Conservation (phyloP, 495 filamentous ascomycete species). For the Parathielavia appendiculata region DNA sequence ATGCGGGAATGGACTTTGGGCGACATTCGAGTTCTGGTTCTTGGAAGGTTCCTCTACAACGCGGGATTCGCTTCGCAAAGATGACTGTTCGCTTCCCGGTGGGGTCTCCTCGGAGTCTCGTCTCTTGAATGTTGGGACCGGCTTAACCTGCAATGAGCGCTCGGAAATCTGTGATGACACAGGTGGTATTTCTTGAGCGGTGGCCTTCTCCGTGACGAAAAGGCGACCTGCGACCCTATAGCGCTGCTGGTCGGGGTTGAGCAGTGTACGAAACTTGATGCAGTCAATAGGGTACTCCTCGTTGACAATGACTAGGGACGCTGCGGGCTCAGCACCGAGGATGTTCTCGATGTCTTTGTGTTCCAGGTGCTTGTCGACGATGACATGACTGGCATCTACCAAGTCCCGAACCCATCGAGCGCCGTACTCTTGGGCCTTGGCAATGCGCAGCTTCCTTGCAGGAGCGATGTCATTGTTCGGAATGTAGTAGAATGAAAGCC, state of each 20-base stretch:
- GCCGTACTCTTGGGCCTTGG: constrained; percentile 70
- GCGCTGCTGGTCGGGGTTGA: constrained; percentile 53
- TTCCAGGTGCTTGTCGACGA: constrained; percentile 66
- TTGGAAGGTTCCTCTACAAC: neutral
- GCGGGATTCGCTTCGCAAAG: neutral
- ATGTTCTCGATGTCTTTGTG: constrained; percentile 61
- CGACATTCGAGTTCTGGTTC: neutral
- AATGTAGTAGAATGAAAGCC: constrained; percentile 67
- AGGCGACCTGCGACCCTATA: constrained; percentile 53
- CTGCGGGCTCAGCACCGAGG: constrained; percentile 51
- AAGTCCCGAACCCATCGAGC: constrained; percentile 45
- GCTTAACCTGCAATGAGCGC: constrained; percentile 31
- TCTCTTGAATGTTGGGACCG: neutral
- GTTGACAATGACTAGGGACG: constrained; percentile 54
- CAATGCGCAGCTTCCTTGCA: constrained; percentile 62
- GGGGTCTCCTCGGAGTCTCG: constrained; percentile 8
- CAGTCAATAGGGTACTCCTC: constrained; percentile 79
- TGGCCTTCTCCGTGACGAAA: neutral
- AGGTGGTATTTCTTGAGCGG: constrained; percentile 14
- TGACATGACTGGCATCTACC: constrained; percentile 59
- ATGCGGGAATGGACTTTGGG: neutral
- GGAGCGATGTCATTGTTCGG: constrained; percentile 70
- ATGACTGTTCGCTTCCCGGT: constrained; percentile 14
- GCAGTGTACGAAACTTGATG: constrained; percentile 52
- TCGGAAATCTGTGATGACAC: constrained; percentile 26